A percentile compares a stretch with the other conserved stretches of the same genome.
These are phyloP conservation scores for Lizonia empirigonia DNA, from an alignment of 2,329 filamentous ascomycete species.

Conservation along the genomic window DNA sequence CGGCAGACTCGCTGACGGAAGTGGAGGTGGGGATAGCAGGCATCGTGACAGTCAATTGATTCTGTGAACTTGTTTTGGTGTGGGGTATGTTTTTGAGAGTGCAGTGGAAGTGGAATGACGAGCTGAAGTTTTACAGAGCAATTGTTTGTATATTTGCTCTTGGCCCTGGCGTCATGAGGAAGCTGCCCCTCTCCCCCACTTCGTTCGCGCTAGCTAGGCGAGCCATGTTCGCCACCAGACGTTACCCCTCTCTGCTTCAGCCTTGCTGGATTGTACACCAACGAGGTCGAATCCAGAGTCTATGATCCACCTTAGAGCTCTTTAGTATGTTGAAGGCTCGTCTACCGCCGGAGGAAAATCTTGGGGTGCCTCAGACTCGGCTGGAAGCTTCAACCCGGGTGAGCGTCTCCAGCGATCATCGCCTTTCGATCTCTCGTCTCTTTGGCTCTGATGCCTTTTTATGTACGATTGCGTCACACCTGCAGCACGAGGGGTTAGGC, in stretches of 20 bases:
- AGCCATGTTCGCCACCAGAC: slow-evolving; percentile 20
- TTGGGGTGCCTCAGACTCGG: not conserved
- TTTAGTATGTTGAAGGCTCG: not conserved
- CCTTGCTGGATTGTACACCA: too few relatives aligned
- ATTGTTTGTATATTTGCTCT: slow-evolving; percentile 19
- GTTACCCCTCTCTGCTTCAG: slow-evolving; percentile 1
- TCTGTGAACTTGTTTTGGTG: not conserved
- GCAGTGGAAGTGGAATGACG: slow-evolving; percentile 8
- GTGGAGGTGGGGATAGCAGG: slow-evolving; percentile 66
- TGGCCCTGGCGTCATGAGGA: slow-evolving; percentile 16
- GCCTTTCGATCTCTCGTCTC: slow-evolving; percentile 5
- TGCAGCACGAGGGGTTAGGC: not conserved
- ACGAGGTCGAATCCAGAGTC: too few relatives aligned
- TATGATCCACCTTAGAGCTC: not conserved
- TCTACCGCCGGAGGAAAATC: not conserved
- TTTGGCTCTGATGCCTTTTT: slow-evolving; percentile 1
- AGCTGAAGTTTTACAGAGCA: slow-evolving; percentile 27
- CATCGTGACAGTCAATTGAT: slow-evolving; percentile 13
- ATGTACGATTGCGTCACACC: slow-evolving; percentile 14
- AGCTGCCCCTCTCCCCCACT: slow-evolving; percentile 36
- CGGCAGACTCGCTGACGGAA: slow-evolving; percentile 68
- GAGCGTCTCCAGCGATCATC: not conserved
- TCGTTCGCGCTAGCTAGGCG: slow-evolving; percentile 17
- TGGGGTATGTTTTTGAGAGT: not conserved
- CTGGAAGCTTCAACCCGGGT: too few relatives aligned